Evolutionary conservation across 75 land plant genomes (phyloP), one percentile per base, ranked within the genome.

Genomic region (Pinus tabuliformis): DNA sequence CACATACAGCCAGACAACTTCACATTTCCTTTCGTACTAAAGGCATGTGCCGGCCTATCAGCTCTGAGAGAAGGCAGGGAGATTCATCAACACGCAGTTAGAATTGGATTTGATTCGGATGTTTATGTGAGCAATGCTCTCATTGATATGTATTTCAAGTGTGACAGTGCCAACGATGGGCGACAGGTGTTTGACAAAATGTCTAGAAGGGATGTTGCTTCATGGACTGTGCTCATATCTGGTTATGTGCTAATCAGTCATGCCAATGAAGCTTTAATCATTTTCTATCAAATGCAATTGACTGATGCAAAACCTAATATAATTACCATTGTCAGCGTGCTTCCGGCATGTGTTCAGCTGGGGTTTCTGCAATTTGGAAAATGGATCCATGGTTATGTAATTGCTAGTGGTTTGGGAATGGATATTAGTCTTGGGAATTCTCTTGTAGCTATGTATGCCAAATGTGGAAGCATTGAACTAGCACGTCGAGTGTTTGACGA

Each of bases 281-380:
- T 65, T 70, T 28, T 84, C 3, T 58, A 62, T 2, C 64, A 21
- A 60, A 87, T 87, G 88, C 62, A 76, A 5, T 30, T 15, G 4
- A 73, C 62, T 24, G 62, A 56, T 70, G 54, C 37, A 18, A 74
- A 1, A 56, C 87, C 89, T 3, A 79, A 82, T 77, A 56, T 81
- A 57, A 54, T 86, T 39, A 83, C 89, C 13, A 65, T 90, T 64
- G 77, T 84, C 11, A 86, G 81, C 65, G 33, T 90, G 18, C 66
- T 94, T 12, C 83, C 85, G 18, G 77, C 88, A 8, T 93, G 96
- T 77, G 90, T 91, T 7, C 77, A 78, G 71, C 62, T 79, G 26
- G 84, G 87, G 2, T 15, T 83, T 70, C 81, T 91, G 49, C 80
- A 85, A 45, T 81, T 81, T 0, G 93, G 93, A 17, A 61, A 59